Evolutionary conservation across 768 basidiomycete species (phyloP), one percentile per base, ranked within the genome.

Genomic region (Amanita exitialis): DNA sequence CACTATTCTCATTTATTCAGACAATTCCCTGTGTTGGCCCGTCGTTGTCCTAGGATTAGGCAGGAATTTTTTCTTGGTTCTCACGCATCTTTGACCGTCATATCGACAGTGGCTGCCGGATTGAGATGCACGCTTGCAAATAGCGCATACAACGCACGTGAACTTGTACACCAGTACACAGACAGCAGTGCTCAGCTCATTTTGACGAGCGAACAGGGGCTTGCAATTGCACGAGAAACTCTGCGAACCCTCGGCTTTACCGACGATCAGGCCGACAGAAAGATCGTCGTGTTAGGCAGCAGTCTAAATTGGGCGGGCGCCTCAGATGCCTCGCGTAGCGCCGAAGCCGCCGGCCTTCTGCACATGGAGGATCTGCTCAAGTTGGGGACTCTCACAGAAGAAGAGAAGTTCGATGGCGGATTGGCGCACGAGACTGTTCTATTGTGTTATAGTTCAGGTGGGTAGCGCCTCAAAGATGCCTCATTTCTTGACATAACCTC

Each of bases 51-150:
- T 74, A 57, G 77, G 77, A 15, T 65, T 70, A 51, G 69, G 75
- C 70, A 37, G 21, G 64, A 58, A 23, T 36, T 38, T 30, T 16
- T 25, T 37, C 43, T 50, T 35, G 25, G 34, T 46, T 34, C 21
- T 12, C 39, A 48, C 52, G 44, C 23, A 23, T 41, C 28, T 12
- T 52, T 53, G 12, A 38, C 34, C 23, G 23, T 15, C 53, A 63
- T 44, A 63, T 65, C 15, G 37, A 27, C 41, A 61, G 69, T 83
- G 38, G 83, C 89, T 0, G 84, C 82, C 0, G 86, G 86, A 3
- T 59, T 88, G 13, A 67, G 77, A 39, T 76, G 78, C 47, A 86
- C 89, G 0, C 78, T 87, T 12, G 84, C 85, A 13, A 93, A 90
- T 61, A 80, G 75, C 52, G 72, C 73, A 0, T 92, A 88, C 59